phyloP scores from a whole-genome alignment of 345 rosid species.

The Reutealis trisperma region DNA sequence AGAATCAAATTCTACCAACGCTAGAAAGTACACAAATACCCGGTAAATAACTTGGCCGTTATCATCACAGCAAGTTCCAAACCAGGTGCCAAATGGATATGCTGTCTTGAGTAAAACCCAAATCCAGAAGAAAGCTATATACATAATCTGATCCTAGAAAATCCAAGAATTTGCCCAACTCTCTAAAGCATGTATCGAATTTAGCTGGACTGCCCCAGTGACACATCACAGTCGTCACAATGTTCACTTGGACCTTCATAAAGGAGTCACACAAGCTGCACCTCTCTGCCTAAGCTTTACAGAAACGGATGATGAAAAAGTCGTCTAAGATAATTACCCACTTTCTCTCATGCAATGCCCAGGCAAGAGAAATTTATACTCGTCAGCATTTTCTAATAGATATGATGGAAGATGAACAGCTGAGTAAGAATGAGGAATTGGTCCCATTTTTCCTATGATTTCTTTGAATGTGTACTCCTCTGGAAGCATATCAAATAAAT shows the following conservation, averaged over 20 bases:
- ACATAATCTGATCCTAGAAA: constrained; percentile 38
- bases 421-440: constrained; percentile 70
- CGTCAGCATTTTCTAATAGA: constrained; percentile 58
- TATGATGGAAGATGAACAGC: constrained; percentile 68
- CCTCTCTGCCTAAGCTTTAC: constrained; percentile 27
- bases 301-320: constrained; percentile 5
- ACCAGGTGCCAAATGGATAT: constrained; percentile 17
- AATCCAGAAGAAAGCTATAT: constrained; percentile 33
- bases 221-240: constrained; percentile 23
- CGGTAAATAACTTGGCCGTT: constrained; percentile 20
- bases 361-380: constrained; percentile 61
- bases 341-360: constrained; percentile 58
- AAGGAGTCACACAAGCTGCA: constrained; percentile 26
- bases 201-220: constrained; percentile 21
- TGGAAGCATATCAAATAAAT: constrained; percentile 73
- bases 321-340: constrained; percentile 36
- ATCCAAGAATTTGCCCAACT: constrained; percentile 32
- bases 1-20: constrained; percentile 24
- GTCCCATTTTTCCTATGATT: constrained; percentile 74
- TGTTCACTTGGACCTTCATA: constrained; percentile 16
- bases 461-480: constrained; percentile 77
- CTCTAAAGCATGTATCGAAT: constrained; percentile 16
- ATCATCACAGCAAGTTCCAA: constrained; percentile 19
- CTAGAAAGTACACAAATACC: constrained; percentile 16
- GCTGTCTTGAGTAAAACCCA: constrained; percentile 20